Conservation (phyloP, 306 rosid species). For the Begonia loranthoides region DNA sequence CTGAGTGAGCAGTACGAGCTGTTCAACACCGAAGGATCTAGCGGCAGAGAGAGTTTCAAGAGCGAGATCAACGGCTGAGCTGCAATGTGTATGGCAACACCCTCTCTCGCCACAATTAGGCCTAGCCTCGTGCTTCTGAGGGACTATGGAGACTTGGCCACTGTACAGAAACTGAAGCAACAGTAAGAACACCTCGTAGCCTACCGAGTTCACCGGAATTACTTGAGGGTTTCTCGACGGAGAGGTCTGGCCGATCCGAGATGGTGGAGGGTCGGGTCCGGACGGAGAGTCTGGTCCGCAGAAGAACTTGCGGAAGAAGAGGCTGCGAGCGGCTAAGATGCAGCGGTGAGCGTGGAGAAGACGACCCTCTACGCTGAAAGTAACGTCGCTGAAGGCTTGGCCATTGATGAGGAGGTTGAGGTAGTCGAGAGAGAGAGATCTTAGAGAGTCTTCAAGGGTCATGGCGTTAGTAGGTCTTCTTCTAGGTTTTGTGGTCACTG, state of each 20-base stretch:
- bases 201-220: conserved; percentile 87
- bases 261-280: conserved; percentile 25
- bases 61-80: conserved; percentile 98
- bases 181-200: conserved; percentile 80
- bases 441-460: conserved; percentile 59
- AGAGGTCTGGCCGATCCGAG: conserved; percentile 5
- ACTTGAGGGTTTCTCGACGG: conserved; percentile 30
- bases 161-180: conserved; percentile 89
- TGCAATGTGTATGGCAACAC: conserved; percentile 98
- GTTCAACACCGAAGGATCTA: conserved; percentile 90
- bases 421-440: conserved; percentile 85
- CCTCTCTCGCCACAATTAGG: conserved; percentile 91
- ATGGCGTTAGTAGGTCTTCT: not conserved
- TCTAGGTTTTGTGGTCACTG: not conserved
- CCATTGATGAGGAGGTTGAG: conserved; percentile 91
- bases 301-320: conserved; percentile 88
- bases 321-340: conserved; percentile 81
- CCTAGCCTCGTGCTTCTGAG: conserved; percentile 89
- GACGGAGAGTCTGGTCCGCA: conserved; percentile 76
- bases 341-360: conserved; percentile 90
- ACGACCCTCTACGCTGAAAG: conserved; percentile 96
- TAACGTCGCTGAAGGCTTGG: conserved; percentile 96
- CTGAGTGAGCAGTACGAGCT: conserved; percentile 96
- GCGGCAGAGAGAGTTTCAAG: conserved; percentile 92
- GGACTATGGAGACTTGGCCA: conserved; percentile 86